phyloP scores from a whole-genome alignment of 345 rosid genomes.

The Boechera stricta region DNA sequence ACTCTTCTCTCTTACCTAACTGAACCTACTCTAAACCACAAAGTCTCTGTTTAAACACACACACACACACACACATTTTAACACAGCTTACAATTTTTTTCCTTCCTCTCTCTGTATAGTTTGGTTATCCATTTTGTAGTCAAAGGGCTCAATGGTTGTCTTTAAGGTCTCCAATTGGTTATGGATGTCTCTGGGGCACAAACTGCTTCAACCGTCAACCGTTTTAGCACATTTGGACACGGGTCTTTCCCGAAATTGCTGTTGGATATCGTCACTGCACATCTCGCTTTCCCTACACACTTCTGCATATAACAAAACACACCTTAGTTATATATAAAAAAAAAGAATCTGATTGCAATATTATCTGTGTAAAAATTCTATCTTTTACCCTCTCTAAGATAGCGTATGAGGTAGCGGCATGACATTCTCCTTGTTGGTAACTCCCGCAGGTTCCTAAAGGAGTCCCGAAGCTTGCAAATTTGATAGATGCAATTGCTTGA shows the following conservation, averaged over 20 bases:
- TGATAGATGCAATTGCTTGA: slow-evolving; percentile 79
- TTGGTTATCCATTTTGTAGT: slow-evolving; percentile 50
- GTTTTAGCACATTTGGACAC: slow-evolving; percentile 82
- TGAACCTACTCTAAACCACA: slow-evolving; percentile 48
- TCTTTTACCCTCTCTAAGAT: slow-evolving; percentile 74
- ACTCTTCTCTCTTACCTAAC: slow-evolving; percentile 44
- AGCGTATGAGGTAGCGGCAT: slow-evolving; percentile 75
- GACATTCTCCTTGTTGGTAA: slow-evolving; percentile 95
- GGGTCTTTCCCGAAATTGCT: slow-evolving; percentile 85
- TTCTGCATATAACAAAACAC: slow-evolving; percentile 54
- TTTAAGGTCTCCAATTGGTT: slow-evolving; percentile 55
- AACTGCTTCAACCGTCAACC: slow-evolving; percentile 79
- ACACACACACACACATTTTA: slow-evolving; percentile 32
- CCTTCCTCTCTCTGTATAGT: slow-evolving; percentile 42
- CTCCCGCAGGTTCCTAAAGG: slow-evolving; percentile 97
- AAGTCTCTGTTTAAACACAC: slow-evolving; percentile 39
- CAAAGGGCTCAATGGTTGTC: slow-evolving; percentile 27
- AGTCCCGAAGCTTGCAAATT: slow-evolving; percentile 97
- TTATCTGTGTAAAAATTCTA: slow-evolving; percentile 1
- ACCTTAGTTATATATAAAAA: slow-evolving; percentile 17
- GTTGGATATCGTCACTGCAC: slow-evolving; percentile 78
- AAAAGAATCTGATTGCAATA: not conserved
- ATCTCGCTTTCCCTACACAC: slow-evolving; percentile 81
- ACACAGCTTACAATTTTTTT: slow-evolving; percentile 47
- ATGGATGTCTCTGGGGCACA: slow-evolving; percentile 61